Base-by-base conservation (phyloP, 2,329 filamentous ascomycete genomes). In the Didymella pinodella region DNA sequence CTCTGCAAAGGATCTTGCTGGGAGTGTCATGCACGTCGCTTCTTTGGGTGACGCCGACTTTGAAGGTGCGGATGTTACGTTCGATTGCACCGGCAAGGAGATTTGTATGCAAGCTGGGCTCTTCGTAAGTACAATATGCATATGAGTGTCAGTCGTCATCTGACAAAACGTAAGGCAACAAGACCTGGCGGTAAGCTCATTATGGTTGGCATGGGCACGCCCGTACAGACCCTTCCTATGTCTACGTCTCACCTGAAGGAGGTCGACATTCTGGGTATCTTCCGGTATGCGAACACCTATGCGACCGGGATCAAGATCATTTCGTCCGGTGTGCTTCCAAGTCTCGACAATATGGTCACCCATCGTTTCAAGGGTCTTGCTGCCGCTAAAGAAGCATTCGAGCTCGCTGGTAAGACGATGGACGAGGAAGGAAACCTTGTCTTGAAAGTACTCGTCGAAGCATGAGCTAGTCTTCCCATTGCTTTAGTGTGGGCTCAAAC, bases 191-290 rank as follows among this genome's bases (percentile, higher is more conserved):
- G 83, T 3, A 80, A 82, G 45, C 73, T 85, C 31, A 77, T 85
- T 49, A 83, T 85, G 74, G 82, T 86, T 40, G 84, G 84, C 7
- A 86, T 86, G 84, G 84, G 84, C 0, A 83, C 83, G 14, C 83
- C 83, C 2, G 77, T 83, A 20, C 83, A 85, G 66, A 84, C 82
- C 4, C 71, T 85, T 6, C 84, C 82, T 2, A 78, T 85, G 66
- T 83, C 82, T 7, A 81, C 82, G 1, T 82, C 84, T n/a, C 83
- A 84, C 29, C 65, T 85, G 60, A 79, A 83, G 32, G 84, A 86
- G 69, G 82, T 86, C 7, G 84, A 86, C 67, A 80, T 86, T 43
- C 80, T 85, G 48, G 84, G 84, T n/a, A 83, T 85, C 7, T 85
- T 85, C 72, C 76, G 84, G 44, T 86, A 86, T 59, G 82, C 83